Evolutionary conservation across 2,329 filamentous ascomycete genomes (phyloP).

Genomic region (Paraphoma chrysanthemicola): DNA sequence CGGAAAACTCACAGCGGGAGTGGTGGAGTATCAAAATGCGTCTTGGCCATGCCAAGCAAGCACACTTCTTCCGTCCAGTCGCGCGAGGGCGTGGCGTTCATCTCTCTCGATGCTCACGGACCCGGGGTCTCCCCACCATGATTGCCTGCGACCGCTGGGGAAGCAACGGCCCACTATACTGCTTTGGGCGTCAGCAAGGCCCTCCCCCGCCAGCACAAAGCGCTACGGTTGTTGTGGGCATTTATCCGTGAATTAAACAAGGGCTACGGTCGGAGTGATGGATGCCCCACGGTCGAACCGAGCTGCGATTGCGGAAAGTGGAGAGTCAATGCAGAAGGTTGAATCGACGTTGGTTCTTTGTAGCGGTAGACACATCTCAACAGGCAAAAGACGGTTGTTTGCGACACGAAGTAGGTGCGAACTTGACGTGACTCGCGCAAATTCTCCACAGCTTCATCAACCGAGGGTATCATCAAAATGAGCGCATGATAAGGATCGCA

Average conservation of each 20-base stretch:
- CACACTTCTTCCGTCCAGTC: conserved; percentile 23
- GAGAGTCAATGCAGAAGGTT: background rate
- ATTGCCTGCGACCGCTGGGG: background rate
- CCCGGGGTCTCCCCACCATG: conserved; percentile 9
- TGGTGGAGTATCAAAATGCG: conserved; percentile 23
- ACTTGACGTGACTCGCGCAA: background rate
- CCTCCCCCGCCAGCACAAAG: conserved; percentile 8
- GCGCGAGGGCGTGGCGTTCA: conserved; percentile 6
- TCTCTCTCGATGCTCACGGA: background rate
- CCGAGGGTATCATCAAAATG: background rate
- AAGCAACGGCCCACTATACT: conserved; percentile 4
- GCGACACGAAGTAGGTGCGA: background rate
- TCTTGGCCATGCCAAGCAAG: conserved; percentile 30
- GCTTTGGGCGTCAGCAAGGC: background rate
- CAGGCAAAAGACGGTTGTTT: background rate
- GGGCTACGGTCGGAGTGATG: conserved; percentile 7
- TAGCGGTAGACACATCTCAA: background rate
- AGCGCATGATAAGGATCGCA: background rate
- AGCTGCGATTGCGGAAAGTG: conserved; percentile 11
- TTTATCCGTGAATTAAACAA: conserved; percentile 28
- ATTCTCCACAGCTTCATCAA: background rate
- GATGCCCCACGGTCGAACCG: conserved; percentile 15
- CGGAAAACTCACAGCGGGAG: conserved; percentile 7
- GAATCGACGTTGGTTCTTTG: background rate
- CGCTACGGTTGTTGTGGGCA: conserved; percentile 22